Evolutionary conservation across 805 yeast species (phyloP), one percentile per base, ranked within the genome.

Genomic region (Saturnispora saitoi): DNA sequence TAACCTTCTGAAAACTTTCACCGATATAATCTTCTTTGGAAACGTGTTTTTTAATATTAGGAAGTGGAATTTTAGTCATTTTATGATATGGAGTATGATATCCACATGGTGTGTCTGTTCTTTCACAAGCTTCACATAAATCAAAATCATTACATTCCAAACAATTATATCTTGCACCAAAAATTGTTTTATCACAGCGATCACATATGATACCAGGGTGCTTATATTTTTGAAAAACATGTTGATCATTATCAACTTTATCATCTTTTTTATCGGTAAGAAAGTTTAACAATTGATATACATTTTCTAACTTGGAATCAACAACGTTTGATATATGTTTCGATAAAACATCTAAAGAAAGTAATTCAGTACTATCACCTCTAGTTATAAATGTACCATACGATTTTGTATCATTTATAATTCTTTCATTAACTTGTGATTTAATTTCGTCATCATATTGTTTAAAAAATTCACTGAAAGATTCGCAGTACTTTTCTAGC

Each of bases 131-230:
- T 43, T 69, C 69, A 56, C 84, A 78, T 46, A 78, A 59, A 56
- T 79, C 83, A 57, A 66, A 76, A 57, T 79, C 76, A 3, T 58
- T 58, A 56, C 84, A 78, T 29, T 76, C 71, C 24, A 71, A 53
- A 59, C 84, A 78, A 40, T 70, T 69, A 56, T 69, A 78, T 44
- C 84, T 67, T 6, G 60, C 52, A 7, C 83, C 83, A 5, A 26
- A 41, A 20, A 62, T 56, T 9, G 42, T 32, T 29, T 42, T 22
- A 41, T 59, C 57, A 48, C 70, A 67, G 15, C 61, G 60, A 51
- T 67, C 69, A 50, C 70, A 65, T n/a, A 53, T 32, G 22, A 64
- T 55, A 29, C 50, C 49, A 5, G 45, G 22, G 36, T 61, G 64
- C 9, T 55, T 55, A 28, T 19, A 37, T 8, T 37, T 24, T 17